A percentile compares a stretch with the other conserved stretches of the same genome.
phyloP scores from a whole-genome alignment of 179 eudicot species.

The Carnegiea gigantea region DNA sequence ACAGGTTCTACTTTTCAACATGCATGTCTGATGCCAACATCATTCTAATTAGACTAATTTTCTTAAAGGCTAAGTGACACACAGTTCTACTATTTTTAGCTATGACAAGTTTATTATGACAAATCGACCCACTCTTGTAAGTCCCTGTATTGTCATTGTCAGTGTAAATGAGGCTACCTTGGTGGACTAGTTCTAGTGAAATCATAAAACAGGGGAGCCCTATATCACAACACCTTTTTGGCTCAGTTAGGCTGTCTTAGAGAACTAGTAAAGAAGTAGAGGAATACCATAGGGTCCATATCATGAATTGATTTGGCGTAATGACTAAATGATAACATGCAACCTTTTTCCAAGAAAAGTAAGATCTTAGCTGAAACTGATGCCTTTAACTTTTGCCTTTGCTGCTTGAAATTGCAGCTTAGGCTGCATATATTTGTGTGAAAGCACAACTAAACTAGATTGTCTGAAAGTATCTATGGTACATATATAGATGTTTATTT shows the following conservation, averaged over 20 bases:
- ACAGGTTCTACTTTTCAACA: too few species aligned
- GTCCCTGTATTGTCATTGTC: not conserved
- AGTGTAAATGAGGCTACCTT: not conserved
- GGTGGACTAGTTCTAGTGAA: too few species aligned
- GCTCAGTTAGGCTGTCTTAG: too few species aligned
- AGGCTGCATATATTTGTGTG: conserved; percentile 16
- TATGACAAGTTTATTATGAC: not conserved
- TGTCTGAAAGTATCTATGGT: too few species aligned
- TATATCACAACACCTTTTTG: not conserved
- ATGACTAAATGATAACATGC: conserved; percentile 11
- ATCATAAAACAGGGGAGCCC: too few species aligned
- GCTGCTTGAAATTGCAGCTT: conserved; percentile 12
- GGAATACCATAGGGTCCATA: too few species aligned
- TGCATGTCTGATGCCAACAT: too few species aligned
- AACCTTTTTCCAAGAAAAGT: conserved; percentile 6
- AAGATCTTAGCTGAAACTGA: conserved; percentile 18
- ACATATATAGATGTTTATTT: too few species aligned
- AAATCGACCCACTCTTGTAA: not conserved
- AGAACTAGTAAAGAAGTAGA: too few species aligned
- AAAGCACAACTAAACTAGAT: conserved; percentile 2
- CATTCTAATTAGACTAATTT: too few species aligned
- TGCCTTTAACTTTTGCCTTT: conserved; percentile 17
- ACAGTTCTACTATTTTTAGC: too few species aligned
- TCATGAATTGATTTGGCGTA: not conserved
- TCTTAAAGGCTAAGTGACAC: too few species aligned